Percentiles rank a stretch among this genome's conserved stretches.
These are phyloP conservation scores for Ophiocordyceps robertsii DNA, from an alignment of 2,329 filamentous ascomycete species.

Conservation along the genomic window DNA sequence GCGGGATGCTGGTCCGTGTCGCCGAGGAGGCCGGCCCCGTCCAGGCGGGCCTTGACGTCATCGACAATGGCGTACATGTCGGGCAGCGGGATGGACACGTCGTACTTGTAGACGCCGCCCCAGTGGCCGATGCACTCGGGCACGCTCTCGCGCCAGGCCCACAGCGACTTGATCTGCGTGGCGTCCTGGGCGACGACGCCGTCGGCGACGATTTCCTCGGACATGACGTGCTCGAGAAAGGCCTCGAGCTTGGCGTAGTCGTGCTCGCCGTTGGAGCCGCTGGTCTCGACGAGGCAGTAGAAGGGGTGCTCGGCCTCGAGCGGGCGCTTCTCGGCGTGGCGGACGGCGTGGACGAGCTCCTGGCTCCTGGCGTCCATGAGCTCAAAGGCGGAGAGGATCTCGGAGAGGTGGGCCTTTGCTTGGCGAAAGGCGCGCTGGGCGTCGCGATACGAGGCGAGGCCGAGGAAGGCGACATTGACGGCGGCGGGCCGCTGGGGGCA, in stretches of 20 bases:
- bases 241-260: slow-evolving; percentile 81
- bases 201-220: slow-evolving; percentile 71
- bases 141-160: slow-evolving; percentile 89
- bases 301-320: slow-evolving; percentile 79
- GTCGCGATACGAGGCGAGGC: slow-evolving; percentile 79
- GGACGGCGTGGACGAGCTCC: slow-evolving; percentile 59
- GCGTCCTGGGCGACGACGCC: slow-evolving; percentile 89
- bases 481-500: slow-evolving; percentile 80
- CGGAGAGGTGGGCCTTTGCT: slow-evolving; percentile 79
- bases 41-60: slow-evolving; percentile 62
- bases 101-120: slow-evolving; percentile 97
- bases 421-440: slow-evolving; percentile 76
- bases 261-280: slow-evolving; percentile 86
- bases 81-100: slow-evolving; percentile 80
- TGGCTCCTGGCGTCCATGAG: slow-evolving; percentile 87
- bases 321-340: slow-evolving; percentile 65
- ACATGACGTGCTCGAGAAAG: slow-evolving; percentile 88
- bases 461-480: slow-evolving; percentile 91
- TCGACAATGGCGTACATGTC: slow-evolving; percentile 85
- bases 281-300: slow-evolving; percentile 94
- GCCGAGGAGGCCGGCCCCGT: slow-evolving; percentile 62
- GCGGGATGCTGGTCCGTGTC: slow-evolving; percentile 66
- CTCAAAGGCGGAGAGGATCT: slow-evolving; percentile 96
- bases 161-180: slow-evolving; percentile 74
- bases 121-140: slow-evolving; percentile 79